Conservation (phyloP, 108 stramenopile species). For the Nitzschia sp. region DNA sequence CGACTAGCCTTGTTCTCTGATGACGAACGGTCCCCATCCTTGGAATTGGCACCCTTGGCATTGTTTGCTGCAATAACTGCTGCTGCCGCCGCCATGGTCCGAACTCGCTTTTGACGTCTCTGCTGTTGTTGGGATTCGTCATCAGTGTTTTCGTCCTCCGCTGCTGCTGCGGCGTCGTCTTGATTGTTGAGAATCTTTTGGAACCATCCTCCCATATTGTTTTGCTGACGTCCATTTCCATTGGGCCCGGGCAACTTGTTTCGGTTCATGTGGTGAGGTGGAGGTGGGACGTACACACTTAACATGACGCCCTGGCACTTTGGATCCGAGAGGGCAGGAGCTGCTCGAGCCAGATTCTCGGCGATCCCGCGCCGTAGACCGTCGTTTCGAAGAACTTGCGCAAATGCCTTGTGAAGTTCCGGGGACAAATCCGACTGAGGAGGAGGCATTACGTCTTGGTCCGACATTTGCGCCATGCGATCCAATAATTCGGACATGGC, state of each 20-base stretch:
- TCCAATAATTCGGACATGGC: constrained; percentile 80
- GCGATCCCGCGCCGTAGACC: constrained; percentile 79
- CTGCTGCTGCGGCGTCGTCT: constrained; percentile 20
- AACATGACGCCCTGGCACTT: constrained; percentile 92
- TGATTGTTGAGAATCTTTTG: constrained; percentile 69
- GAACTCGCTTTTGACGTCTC: constrained; percentile 42
- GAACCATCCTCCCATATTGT: constrained; percentile 73
- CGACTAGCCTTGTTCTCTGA: constrained; percentile 60
- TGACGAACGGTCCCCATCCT: constrained; percentile 45
- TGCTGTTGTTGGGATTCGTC: constrained; percentile 28
- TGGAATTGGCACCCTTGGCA: constrained; percentile 43
- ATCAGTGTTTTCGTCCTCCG: constrained; percentile 2
- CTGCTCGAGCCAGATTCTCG: constrained; percentile 81
- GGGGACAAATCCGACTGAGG: constrained; percentile 48
- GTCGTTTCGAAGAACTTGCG: constrained; percentile 75
- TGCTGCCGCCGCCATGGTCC: constrained; percentile 78
- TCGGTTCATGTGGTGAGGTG: constrained; percentile 58
- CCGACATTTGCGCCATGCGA: constrained; percentile 67
- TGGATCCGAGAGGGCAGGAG: constrained; percentile 87
- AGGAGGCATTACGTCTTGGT: constrained; percentile 20
- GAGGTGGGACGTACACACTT: constrained; percentile 87
- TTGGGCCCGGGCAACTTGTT: constrained; percentile 54
- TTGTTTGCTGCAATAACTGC: constrained; percentile 65
- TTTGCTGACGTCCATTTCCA: constrained; percentile 35
- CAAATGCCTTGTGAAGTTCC: constrained; percentile 77